These are phyloP conservation scores for Agrocybe pediades DNA, from an alignment of 768 basidiomycete species.

Conservation along the genomic window DNA sequence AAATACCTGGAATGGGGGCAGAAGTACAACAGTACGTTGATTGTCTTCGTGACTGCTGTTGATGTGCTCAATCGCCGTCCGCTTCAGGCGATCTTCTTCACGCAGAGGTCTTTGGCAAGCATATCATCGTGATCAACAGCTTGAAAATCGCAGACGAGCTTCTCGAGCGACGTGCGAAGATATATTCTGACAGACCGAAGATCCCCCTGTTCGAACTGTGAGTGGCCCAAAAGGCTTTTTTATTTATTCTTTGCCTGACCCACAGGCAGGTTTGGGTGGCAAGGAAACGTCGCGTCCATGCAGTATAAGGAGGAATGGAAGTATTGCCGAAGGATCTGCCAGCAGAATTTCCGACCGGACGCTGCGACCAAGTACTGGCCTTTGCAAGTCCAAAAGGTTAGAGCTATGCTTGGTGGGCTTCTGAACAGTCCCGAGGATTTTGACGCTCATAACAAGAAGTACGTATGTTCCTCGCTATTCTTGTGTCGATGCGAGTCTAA, in stretches of 20 bases:
- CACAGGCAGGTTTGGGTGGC: constrained; percentile 30
- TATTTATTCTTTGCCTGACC: background rate
- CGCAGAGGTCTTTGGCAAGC: constrained; percentile 18
- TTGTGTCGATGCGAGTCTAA: background rate
- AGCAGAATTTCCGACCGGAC: constrained; percentile 33
- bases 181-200: no score
- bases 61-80: background rate
- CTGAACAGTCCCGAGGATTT: constrained; percentile 15
- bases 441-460: constrained; percentile 11
- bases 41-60: background rate
- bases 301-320: constrained; percentile 36
- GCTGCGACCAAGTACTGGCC: constrained; percentile 26
- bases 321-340: constrained; percentile 29
- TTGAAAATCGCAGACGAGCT: constrained; percentile 11
- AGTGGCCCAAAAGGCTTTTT: background rate
- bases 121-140: constrained; percentile 24
- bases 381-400: constrained; percentile 30
- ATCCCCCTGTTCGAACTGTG: constrained; percentile 9
- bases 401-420: constrained; percentile 29
- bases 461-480: no score
- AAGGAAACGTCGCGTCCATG: constrained; percentile 32
- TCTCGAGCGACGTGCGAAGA: no score
- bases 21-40: constrained; percentile 15
- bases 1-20: constrained; percentile 17
- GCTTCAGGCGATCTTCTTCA: constrained; percentile 25